Evolutionary conservation across 257 asterid species (phyloP), one percentile per base, ranked within the genome.

Genomic region (Ocimum tenuiflorum): DNA sequence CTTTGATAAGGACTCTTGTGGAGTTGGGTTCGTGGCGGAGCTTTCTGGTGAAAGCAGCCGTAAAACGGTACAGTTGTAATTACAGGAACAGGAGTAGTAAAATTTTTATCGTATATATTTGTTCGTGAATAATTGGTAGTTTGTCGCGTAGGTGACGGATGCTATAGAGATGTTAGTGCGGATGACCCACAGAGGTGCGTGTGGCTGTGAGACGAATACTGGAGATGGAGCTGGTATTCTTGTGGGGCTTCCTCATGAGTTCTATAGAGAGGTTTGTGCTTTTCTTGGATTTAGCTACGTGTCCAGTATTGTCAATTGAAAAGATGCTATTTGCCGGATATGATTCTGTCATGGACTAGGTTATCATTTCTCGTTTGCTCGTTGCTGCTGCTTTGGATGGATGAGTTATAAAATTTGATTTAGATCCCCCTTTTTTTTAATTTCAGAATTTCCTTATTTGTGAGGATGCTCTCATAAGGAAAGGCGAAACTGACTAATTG

Each of bases 141-240:
- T 45, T 56, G 65, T 2, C 64, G n/a, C 53, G 47, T 65, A 94
- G 99, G 97, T 94, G 70, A 77, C 96, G 41, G 97, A 94, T 82
- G 96, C 99, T 39, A 61, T 94, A 29, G 99, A 94, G 80, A 94
- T 90, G 99, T 78, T 94, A 77, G 86, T 90, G 46, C 80, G 99
- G 64, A 94, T 94, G 99, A 13, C 96, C 3, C 99, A 94, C 41
- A 85, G 99, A 73, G 99, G 99, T 6, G 99, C 99, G 9, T 94
- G 99, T 77, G 99, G 99, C 7, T 94, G 99, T 51, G 99, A 94
- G 86, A 66, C 89, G 0, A 94, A 94, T 75, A 94, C 99, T n/a
- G 99, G 99, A 31, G 99, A 94, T 74, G 99, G 99, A 14, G 99
- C 99, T 65, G 99, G 99, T 35, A 94, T 94, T 79, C 96, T 94